A percentile compares a stretch with the other conserved stretches of the same genome.
Evolutionary conservation across 257 asterid genomes (phyloP).

Genomic region (Solanum chilense): DNA sequence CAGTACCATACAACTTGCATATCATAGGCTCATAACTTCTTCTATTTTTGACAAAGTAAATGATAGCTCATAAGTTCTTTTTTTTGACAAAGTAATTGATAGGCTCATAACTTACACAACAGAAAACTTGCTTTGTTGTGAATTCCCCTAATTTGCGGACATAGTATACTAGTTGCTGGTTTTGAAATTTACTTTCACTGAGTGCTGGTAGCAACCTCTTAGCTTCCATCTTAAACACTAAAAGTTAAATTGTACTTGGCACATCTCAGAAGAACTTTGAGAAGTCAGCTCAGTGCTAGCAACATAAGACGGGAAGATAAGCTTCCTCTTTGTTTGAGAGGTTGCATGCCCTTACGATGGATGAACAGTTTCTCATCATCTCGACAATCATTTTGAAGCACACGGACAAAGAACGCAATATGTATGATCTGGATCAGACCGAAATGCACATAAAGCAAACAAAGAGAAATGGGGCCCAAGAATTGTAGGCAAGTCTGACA

Average conservation of each 20-base stretch:
- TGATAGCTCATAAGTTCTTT: not conserved
- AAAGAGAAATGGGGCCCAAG: not conserved
- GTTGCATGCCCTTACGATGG: not conserved
- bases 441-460: not conserved
- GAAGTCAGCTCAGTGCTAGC: not conserved
- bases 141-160: not conserved
- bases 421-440: not conserved
- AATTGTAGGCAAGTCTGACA: not conserved
- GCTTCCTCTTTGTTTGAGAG: not conserved
- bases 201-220: not conserved
- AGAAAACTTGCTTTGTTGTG: not conserved
- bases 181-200: not conserved
- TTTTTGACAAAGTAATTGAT: not conserved
- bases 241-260: not conserved
- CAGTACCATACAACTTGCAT: not conserved
- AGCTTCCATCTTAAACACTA: not conserved
- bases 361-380: not conserved
- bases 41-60: not conserved
- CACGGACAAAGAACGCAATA: not conserved
- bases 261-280: not conserved
- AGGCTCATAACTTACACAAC: not conserved
- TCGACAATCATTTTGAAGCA: not conserved
- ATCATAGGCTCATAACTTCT: not conserved
- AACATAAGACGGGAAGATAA: not conserved
- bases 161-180: not conserved